Conservation (phyloP, 768 basidiomycete species). For the Tremella fuciformis region DNA sequence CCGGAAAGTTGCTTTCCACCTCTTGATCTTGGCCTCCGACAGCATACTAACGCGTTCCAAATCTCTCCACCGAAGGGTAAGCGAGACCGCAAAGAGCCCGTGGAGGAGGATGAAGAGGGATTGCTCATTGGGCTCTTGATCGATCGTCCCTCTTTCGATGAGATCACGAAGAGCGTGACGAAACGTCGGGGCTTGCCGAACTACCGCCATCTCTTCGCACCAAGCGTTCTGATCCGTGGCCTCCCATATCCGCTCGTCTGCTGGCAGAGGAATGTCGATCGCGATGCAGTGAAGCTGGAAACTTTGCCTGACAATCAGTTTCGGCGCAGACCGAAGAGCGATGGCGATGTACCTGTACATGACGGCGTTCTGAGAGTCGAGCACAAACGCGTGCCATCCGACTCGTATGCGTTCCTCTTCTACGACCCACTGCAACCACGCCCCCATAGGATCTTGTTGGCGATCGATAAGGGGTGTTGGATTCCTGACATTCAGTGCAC, state of each 20-base stretch:
- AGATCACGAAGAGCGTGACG: constrained; percentile 5
- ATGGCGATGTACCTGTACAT: constrained; percentile 1
- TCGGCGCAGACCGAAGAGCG: too few species aligned
- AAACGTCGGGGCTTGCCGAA: neutral
- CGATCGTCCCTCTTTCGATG: constrained; percentile 6
- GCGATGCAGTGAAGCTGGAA: constrained; percentile 11
- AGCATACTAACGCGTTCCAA: constrained; percentile 4
- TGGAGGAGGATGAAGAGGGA: constrained; percentile 10
- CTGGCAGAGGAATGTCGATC: constrained; percentile 5
- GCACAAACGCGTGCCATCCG: constrained; percentile 10
- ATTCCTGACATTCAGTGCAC: too few species aligned
- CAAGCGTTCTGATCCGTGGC: constrained; percentile 1
- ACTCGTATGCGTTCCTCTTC: constrained; percentile 8
- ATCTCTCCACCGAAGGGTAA: constrained; percentile 8
- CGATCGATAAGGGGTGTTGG: neutral
- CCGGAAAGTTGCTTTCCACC: constrained; percentile 4
- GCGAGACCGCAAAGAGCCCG: constrained; percentile 8
- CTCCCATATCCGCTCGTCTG: constrained; percentile 8
- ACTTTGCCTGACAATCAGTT: too few species aligned
- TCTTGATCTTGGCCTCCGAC: constrained; percentile 2
- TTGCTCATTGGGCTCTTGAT: constrained; percentile 3
- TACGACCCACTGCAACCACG: constrained; percentile 7
- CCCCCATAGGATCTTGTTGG: neutral
- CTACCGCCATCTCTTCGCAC: constrained; percentile 1
- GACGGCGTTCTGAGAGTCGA: constrained; percentile 9